Percentiles rank a stretch among this genome's conserved stretches.
Conservation (phyloP, 208 protist species). For the Vickermania ingenoplastis region DNA sequence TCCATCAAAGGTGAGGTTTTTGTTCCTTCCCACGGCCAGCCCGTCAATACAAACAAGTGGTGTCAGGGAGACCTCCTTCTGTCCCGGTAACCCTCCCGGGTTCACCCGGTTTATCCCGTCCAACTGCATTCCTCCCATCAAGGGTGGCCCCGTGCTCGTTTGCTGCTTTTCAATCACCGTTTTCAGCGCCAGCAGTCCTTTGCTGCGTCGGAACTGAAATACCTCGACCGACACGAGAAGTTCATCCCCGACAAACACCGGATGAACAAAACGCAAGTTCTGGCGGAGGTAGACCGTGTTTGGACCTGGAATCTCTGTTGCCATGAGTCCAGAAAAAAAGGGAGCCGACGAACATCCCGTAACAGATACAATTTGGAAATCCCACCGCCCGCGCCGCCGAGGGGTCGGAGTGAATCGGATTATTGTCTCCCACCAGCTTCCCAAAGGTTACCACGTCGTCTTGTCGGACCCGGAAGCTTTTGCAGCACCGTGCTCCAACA, state of each 20-base stretch:
- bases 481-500: slow-evolving; percentile 42
- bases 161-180: slow-evolving; percentile 41
- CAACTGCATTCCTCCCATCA: slow-evolving; percentile 69
- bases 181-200: slow-evolving; percentile 57
- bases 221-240: slow-evolving; percentile 61
- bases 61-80: no score
- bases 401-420: slow-evolving; percentile 72
- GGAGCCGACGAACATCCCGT: slow-evolving; percentile 78
- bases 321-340: slow-evolving; percentile 84
- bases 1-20: slow-evolving; percentile 61
- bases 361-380: slow-evolving; percentile 63
- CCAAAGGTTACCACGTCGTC: slow-evolving; percentile 64
- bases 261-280: slow-evolving; percentile 53
- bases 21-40: slow-evolving; percentile 75
- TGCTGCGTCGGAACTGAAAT: slow-evolving; percentile 47
- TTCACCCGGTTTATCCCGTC: no score
- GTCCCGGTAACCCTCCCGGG: no score
- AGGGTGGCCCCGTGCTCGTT: no score
- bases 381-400: slow-evolving; percentile 57
- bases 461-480: slow-evolving; percentile 31
- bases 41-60: slow-evolving; percentile 66
- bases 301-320: slow-evolving; percentile 66
- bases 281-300: slow-evolving; percentile 86
- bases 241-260: slow-evolving; percentile 74
- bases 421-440: slow-evolving; percentile 68